Percentiles rank a stretch among this genome's conserved stretches.
Conservation (phyloP, 2,329 filamentous ascomycete genomes). For the Microsporum ferrugineum region DNA sequence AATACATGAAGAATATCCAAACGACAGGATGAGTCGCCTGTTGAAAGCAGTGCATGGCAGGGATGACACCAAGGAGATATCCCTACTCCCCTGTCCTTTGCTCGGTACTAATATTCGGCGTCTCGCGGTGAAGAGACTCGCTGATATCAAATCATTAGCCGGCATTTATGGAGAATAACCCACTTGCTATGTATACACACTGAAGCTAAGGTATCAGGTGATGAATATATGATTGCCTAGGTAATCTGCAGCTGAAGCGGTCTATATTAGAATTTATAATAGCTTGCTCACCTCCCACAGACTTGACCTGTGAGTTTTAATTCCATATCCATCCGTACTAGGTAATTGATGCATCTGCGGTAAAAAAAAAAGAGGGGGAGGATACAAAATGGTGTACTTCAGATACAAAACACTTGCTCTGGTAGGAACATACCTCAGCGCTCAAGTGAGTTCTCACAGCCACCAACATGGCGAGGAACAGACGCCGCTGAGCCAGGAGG, state of each 20-base stretch:
- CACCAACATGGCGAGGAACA: not conserved
- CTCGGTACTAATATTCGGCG: not conserved
- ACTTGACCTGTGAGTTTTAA: not conserved
- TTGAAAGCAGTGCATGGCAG: not conserved
- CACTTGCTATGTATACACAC: not conserved
- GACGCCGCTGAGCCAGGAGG: not conserved
- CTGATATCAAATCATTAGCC: not conserved
- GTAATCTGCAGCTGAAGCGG: not conserved
- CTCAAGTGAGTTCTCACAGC: not conserved
- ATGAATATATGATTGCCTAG: not conserved
- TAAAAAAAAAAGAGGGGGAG: not conserved
- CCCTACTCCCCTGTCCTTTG: not conserved
- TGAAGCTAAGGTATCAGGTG: not conserved
- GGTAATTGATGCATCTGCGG: not conserved
- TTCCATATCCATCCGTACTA: not conserved
- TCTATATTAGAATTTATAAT: not conserved
- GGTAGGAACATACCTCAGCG: not conserved
- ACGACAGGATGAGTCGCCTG: no score
- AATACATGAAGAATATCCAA: not conserved
- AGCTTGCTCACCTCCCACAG: not conserved
- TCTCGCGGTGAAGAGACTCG: not conserved
- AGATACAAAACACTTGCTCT: not conserved
- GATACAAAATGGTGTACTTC: not conserved
- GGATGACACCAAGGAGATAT: not conserved
- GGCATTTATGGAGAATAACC: not conserved